A percentile compares a stretch with the other conserved stretches of the same genome.
Evolutionary conservation across 345 rosid genomes (phyloP).

Genomic region (Citropsis articulata): DNA sequence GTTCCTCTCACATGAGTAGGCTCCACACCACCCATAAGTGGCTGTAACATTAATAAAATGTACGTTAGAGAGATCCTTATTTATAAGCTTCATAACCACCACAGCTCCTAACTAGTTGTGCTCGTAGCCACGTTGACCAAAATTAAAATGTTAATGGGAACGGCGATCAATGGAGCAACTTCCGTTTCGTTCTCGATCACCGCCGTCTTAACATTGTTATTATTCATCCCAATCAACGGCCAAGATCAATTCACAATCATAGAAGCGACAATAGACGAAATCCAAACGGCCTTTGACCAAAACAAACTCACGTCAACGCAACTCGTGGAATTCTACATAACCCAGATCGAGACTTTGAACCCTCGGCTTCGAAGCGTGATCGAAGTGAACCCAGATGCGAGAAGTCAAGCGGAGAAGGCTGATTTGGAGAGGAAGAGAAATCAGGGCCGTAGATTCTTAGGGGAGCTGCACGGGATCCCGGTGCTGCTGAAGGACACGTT

Average conservation of each 20-base stretch:
- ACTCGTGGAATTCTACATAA: constrained; percentile 11
- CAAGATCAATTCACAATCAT: background rate
- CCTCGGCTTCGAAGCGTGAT: constrained; percentile 4
- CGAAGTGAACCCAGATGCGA: constrained; percentile 17
- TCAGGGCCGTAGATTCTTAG: constrained; percentile 8
- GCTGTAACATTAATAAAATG: too few relatives aligned
- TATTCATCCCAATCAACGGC: constrained; percentile 3
- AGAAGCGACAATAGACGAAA: constrained; percentile 9
- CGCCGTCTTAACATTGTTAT: background rate
- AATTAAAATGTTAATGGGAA: background rate
- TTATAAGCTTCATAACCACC: constrained; percentile 9
- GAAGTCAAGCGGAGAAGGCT: constrained; percentile 10
- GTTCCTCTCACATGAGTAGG: too few relatives aligned
- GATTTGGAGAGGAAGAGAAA: constrained; percentile 12
- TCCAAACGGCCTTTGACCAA: constrained; percentile 1
- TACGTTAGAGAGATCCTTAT: too few relatives aligned
- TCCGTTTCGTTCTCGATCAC: background rate
- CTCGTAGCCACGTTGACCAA: background rate
- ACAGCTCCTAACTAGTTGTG: background rate
- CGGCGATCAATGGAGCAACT: background rate
- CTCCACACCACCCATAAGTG: too few relatives aligned
- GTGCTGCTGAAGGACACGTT: constrained; percentile 42
- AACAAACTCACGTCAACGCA: constrained; percentile 16
- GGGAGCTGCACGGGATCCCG: constrained; percentile 41
- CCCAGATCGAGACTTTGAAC: constrained; percentile 3